Evolutionary conservation across 176 grass and related monocot species (phyloP).

Genomic region (Bothriochloa decipiens): DNA sequence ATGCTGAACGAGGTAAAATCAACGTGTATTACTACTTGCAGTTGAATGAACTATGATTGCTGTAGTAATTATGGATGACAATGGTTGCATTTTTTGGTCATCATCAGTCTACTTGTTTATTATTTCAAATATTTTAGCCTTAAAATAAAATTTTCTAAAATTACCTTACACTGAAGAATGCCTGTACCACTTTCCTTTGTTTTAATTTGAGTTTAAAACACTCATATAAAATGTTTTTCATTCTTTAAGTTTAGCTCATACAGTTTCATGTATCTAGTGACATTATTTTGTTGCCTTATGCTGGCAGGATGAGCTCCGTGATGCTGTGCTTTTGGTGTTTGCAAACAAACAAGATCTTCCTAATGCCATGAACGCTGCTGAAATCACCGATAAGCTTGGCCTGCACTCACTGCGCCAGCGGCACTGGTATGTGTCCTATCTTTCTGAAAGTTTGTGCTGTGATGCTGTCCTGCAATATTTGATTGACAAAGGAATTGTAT

Average conservation of each 20-base stretch:
- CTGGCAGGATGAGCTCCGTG: slow-evolving; percentile 56
- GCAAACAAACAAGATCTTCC: slow-evolving; percentile 73
- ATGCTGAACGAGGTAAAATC: slow-evolving; percentile 77
- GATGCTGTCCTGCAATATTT: not conserved
- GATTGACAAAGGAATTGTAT: not conserved
- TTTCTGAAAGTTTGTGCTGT: not conserved
- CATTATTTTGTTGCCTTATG: not conserved
- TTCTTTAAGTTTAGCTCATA: not conserved
- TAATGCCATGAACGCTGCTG: slow-evolving; percentile 62
- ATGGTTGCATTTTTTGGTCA: not conserved
- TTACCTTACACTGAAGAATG: not conserved
- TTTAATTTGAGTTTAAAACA: not conserved
- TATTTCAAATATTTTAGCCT: not conserved
- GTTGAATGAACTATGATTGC: not conserved
- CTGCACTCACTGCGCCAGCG: slow-evolving; percentile 62
- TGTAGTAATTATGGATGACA: not conserved
- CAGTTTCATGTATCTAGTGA: not conserved
- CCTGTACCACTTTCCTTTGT: not conserved
- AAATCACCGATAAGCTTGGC: slow-evolving; percentile 62
- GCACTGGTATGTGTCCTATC: slow-evolving; percentile 46
- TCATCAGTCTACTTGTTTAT: not conserved
- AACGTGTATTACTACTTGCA: not conserved
- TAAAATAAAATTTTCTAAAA: not conserved
- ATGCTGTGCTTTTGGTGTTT: slow-evolving; percentile 64
- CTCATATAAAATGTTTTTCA: not conserved